Evolutionary conservation across 768 basidiomycete species (phyloP), one percentile per base, ranked within the genome.

Genomic region (Pleurotus eryngii): DNA sequence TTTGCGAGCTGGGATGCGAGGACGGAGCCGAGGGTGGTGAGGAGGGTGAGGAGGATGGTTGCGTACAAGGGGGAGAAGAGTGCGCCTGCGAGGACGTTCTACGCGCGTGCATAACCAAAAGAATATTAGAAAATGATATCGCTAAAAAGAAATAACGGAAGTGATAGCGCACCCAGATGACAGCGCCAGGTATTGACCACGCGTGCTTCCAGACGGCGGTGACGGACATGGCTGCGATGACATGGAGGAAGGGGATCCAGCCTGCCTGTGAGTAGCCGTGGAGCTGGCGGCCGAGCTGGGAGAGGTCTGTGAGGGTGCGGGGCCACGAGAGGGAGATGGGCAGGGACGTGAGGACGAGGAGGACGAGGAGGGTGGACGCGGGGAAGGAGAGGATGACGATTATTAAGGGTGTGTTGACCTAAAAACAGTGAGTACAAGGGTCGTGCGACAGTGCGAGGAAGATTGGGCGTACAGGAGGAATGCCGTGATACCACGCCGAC

Each of bases 181-280:
- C 93, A 62, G 92, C 94, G 5, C 95, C 95, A 7, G 95, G 95
- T 57, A 98, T 83, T 59, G 92, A 95, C 95, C 95, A 98, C 3
- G 95, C 93, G 69, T 98, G 95, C 72, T 95, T 97, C 93, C 94
- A 98, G 26, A 93, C 75, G 3, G 92, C 91, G 15, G 89, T 87
- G 12, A 95, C 78, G 39, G 89, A 85, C 64, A 98, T 79, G 49
- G 95, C 92, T 22, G 80, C 84, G 43, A 95, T 69, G 54, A 96
- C 90, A 72, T 96, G 95, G 6, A 81, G 79, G 54, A 84, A 75
- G 17, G 87, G 81, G 2, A 72, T 75, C 27, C 75, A 63, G 9
- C 89, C 89, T 58, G 85, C 86, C 67, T 87, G 87, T 7, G 89
- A 84, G 69, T 93, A 94, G 53, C 80, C 83, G 64, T 88, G 88